Conservation (phyloP, 345 rosid genomes). For the Pseudoturritis turrita region DNA sequence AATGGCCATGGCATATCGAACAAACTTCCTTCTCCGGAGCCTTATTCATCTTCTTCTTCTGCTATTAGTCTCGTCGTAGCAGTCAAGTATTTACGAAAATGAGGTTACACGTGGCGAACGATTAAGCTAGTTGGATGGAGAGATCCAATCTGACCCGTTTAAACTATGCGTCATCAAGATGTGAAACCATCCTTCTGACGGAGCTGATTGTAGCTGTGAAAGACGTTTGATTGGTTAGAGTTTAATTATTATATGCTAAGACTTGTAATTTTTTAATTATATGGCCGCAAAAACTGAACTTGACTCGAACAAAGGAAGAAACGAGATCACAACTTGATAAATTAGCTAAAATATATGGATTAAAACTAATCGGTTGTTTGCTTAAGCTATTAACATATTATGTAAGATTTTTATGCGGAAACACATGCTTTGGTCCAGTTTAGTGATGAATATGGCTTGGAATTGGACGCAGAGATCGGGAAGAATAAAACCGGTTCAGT, state of each 20-base stretch:
- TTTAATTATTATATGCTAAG: background rate
- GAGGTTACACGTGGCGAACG: background rate
- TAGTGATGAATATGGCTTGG: too few relatives aligned
- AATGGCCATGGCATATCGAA: slow-evolving; percentile 71
- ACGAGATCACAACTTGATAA: background rate
- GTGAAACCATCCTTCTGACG: too few relatives aligned
- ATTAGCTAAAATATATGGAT: background rate
- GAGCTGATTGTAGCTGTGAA: too few relatives aligned
- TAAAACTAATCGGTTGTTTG: background rate
- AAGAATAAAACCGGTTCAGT: too few relatives aligned
- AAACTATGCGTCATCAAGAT: background rate
- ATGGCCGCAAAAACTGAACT: background rate
- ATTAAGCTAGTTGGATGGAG: background rate
- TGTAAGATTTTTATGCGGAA: too few relatives aligned
- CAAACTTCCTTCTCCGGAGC: slow-evolving; percentile 66
- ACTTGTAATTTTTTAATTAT: background rate
- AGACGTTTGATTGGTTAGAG: background rate
- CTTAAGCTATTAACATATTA: background rate
- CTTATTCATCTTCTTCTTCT: slow-evolving; percentile 42
- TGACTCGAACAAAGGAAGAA: background rate
- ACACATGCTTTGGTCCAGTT: too few relatives aligned
- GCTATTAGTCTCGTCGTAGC: background rate
- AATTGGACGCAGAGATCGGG: too few relatives aligned
- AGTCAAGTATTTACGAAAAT: background rate
- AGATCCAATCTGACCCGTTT: background rate